Evolutionary conservation across 1,284 basidiomycete species (phyloP), one percentile per base, ranked within the genome.

Genomic region (Wallemia ichthyophaga): DNA sequence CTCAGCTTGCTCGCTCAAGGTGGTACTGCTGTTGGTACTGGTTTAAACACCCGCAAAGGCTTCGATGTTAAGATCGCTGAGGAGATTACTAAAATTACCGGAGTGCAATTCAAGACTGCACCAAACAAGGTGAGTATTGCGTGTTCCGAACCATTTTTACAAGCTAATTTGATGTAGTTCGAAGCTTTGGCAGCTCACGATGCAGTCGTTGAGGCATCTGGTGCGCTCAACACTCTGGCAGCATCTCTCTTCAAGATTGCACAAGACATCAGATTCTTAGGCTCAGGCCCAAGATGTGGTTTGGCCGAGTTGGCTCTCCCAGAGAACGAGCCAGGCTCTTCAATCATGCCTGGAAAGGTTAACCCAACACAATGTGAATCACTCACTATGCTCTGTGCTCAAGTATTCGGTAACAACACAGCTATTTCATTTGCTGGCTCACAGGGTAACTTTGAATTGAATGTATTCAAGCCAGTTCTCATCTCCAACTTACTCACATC

Each of bases 311-410:
- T 99, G 58, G 80, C 77, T 66, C 73, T 98, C 61, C 94, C 94
- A 23, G 94, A 98, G 74, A 99, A 99, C 71, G 94, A 99, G 72
- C 94, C 94, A 55, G 94, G 94, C 61, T 94, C 87, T 67, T 94
- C 88, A 62, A 98, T 99, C 74, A 99, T 99, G 94, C 94, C 94
- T 23, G 94, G 94, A 63, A 98, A 99, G 73, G 94, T 99, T 61
- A 99, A 99, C 74, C 94, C 94, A 19, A 99, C 94, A 2, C 94
- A 99, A 71, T 98, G 94, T 66, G 94, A 99, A 74, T 94, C 94
- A 13, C 72, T 94, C 62, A 98, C 94, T 25, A 98, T 98, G 94
- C 88, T 98, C 54, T 87, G 89, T 57, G 88, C 92, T 0, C 94
- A 98, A 71, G 92, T 98, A 9, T 94, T 98, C 72, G 94, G 94